These are phyloP conservation scores for Rhodotorula glutinis DNA, from an alignment of 1,284 basidiomycete species.

Conservation along the genomic window DNA sequence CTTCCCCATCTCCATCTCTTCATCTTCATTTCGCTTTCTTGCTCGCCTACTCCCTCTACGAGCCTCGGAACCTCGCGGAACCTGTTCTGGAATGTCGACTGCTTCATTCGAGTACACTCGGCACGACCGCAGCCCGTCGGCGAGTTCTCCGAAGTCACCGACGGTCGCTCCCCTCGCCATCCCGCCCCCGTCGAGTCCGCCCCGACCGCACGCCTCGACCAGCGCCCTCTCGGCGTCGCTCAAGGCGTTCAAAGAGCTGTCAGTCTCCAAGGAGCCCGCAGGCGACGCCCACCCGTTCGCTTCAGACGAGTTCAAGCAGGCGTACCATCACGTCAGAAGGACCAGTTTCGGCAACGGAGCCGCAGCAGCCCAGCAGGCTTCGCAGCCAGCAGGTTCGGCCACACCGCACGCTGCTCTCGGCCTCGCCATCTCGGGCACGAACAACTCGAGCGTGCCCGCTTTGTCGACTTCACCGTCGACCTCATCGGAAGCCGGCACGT, in stretches of 20 bases:
- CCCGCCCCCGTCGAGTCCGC: background rate
- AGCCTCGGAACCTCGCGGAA: background rate
- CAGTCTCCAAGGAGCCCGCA: slow-evolving; percentile 1
- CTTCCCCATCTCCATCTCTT: background rate
- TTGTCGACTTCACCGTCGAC: slow-evolving; percentile 22
- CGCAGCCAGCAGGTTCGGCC: background rate
- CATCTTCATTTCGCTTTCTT: background rate
- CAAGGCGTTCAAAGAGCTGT: slow-evolving; percentile 28
- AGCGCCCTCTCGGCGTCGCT: slow-evolving; percentile 31
- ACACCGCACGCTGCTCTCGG: slow-evolving; percentile 3
- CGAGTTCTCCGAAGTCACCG: background rate
- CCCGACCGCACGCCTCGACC: slow-evolving; percentile 4
- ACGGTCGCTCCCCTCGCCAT: slow-evolving; percentile 3
- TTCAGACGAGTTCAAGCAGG: slow-evolving; percentile 27
- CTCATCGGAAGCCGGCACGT: slow-evolving; percentile 7
- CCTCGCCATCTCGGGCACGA: background rate
- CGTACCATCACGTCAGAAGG: slow-evolving; percentile 31
- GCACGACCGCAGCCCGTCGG: background rate
- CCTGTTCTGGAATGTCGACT: background rate
- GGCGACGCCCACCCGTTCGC: slow-evolving; percentile 22
- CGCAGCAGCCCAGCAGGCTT: background rate
- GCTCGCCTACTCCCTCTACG: background rate
- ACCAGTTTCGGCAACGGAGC: slow-evolving; percentile 15
- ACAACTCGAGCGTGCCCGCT: background rate
- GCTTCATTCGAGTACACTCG: background rate